Evolutionary conservation across 129 eudicot genomes (phyloP).

Genomic region (Artemisia argyi): DNA sequence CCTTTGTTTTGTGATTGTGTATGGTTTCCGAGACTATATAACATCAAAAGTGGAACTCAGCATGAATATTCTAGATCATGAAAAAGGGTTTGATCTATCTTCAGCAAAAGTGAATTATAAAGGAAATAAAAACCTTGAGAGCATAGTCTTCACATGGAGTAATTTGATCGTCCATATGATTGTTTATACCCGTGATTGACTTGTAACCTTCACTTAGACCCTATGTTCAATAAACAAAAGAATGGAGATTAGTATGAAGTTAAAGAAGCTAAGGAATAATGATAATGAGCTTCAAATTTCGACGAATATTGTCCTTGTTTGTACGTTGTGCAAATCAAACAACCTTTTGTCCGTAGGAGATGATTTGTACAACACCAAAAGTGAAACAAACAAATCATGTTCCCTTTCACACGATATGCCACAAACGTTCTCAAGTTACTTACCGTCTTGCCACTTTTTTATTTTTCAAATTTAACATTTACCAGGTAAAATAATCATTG

Average conservation of each 20-base stretch:
- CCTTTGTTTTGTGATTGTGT: constrained; percentile 79
- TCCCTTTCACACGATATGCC: too few species aligned
- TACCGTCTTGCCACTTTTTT: too few species aligned
- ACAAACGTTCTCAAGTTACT: too few species aligned
- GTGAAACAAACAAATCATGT: too few species aligned
- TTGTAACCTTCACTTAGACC: constrained; percentile 32
- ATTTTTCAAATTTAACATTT: too few species aligned
- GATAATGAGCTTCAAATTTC: not conserved
- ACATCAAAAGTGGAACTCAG: not conserved
- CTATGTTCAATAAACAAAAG: constrained; percentile 28
- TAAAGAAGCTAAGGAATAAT: not conserved
- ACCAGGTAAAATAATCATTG: too few species aligned
- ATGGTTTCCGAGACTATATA: constrained; percentile 62
- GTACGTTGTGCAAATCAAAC: not conserved
- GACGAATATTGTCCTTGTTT: not conserved
- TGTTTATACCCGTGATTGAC: constrained; percentile 12
- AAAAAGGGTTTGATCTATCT: not conserved
- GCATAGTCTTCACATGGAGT: constrained; percentile 26
- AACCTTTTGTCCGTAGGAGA: not conserved
- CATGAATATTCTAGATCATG: not conserved
- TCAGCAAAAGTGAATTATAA: not conserved
- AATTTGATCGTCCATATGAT: not conserved
- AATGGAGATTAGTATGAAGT: constrained; percentile 5
- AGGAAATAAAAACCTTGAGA: constrained; percentile 48
- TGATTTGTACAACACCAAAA: too few species aligned